These are phyloP conservation scores for Terana coerulea DNA, from an alignment of 768 basidiomycete species.

Conservation along the genomic window DNA sequence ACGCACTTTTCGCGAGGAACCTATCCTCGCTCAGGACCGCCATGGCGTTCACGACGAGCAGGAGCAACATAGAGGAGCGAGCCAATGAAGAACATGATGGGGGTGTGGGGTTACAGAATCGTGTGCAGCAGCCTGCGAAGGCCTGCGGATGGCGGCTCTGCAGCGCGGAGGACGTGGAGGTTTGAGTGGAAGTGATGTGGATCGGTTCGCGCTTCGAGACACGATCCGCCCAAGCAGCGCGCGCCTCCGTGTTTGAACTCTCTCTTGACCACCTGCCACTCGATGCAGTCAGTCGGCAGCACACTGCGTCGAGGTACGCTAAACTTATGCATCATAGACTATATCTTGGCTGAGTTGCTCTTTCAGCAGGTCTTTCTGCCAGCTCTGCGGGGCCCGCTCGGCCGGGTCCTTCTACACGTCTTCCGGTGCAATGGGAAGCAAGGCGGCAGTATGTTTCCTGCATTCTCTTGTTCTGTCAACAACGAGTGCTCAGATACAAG, in stretches of 20 bases:
- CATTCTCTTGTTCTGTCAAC: neutral
- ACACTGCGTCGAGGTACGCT: slow-evolving; percentile 24
- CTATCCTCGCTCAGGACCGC: slow-evolving; percentile 95
- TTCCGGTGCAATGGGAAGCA: slow-evolving; percentile 32
- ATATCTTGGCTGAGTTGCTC: neutral
- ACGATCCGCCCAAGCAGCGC: slow-evolving; percentile 1
- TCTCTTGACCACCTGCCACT: slow-evolving; percentile 8
- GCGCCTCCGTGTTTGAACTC: slow-evolving; percentile 10
- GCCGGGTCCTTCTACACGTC: slow-evolving; percentile 12
- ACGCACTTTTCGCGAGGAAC: slow-evolving; percentile 88
- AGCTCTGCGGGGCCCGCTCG: neutral
- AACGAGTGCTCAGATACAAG: slow-evolving; percentile 22
- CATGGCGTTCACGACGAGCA: slow-evolving; percentile 91
- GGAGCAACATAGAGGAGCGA: slow-evolving; percentile 78
- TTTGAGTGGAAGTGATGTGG: slow-evolving; percentile 14
- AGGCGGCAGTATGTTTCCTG: slow-evolving; percentile 43
- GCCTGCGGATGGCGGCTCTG: neutral
- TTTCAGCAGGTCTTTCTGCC: slow-evolving; percentile 15
- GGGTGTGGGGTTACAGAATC: neutral
- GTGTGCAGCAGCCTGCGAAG: neutral
- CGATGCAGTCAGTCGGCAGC: slow-evolving; percentile 27
- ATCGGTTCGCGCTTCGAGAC: slow-evolving; percentile 15
- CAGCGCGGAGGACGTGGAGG: slow-evolving; percentile 11
- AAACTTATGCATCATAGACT: neutral
- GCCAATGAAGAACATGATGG: slow-evolving; percentile 55